Percentiles rank a stretch among this genome's conserved stretches.
These are phyloP conservation scores for Cyberlindnera mycetangii DNA, from an alignment of 805 yeast genomes.

Conservation along the genomic window DNA sequence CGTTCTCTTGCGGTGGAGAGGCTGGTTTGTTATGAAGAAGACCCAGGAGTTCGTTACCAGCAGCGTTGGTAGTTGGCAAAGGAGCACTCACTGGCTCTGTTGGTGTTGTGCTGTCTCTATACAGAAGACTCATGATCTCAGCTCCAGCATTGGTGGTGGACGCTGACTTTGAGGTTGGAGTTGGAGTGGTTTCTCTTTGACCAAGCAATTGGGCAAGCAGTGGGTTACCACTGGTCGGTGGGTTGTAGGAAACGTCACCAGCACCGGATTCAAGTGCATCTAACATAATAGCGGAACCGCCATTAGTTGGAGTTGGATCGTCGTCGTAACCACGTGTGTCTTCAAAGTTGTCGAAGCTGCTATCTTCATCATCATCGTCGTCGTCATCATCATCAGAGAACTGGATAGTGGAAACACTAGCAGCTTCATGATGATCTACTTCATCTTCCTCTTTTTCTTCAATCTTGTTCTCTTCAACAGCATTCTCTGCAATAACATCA, in stretches of 20 bases:
- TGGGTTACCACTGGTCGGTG: not conserved
- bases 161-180: not conserved
- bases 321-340: constrained; percentile 3
- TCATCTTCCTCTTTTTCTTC: not conserved
- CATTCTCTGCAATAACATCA: constrained; percentile 13
- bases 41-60: constrained; percentile 12
- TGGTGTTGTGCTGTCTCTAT: constrained; percentile 13
- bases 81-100: constrained; percentile 15
- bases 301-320: not conserved
- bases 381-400: constrained; percentile 22
- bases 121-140: not conserved
- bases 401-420: constrained; percentile 19
- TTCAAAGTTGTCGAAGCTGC: constrained; percentile 4
- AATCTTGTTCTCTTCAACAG: not conserved
- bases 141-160: constrained; percentile 3
- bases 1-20: constrained; percentile 3
- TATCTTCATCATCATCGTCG: constrained; percentile 8
- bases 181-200: not conserved
- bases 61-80: constrained; percentile 5
- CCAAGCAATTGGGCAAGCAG: constrained; percentile 2
- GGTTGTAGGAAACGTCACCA: not conserved
- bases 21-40: constrained; percentile 11
- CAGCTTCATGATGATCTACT: constrained; percentile 6
- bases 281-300: not conserved
- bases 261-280: constrained; percentile 1